phyloP scores from a whole-genome alignment of 768 basidiomycete species.

The Boletales sp. region DNA sequence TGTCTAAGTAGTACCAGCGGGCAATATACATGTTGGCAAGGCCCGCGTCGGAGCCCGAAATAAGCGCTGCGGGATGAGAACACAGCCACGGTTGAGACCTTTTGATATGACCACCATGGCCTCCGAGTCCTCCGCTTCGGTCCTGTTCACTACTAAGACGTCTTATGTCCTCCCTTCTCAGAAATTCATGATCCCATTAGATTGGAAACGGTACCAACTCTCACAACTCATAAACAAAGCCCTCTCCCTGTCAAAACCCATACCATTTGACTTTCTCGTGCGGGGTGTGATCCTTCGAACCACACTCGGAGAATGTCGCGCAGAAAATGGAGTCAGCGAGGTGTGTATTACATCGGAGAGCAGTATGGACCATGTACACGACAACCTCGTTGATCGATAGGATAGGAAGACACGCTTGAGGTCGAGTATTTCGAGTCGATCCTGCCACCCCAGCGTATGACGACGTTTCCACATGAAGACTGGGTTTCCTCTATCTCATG shows the following conservation, averaged over 20 bases:
- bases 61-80: no score
- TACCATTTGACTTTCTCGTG: conserved; percentile 93
- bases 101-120: not conserved
- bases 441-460: conserved; percentile 79
- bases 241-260: conserved; percentile 61
- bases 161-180: conserved; percentile 42
- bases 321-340: conserved; percentile 67
- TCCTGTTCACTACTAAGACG: conserved; percentile 18
- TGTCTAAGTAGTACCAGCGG: no score
- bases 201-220: conserved; percentile 94
- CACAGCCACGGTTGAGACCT: no score
- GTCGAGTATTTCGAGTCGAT: conserved; percentile 91
- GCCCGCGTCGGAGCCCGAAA: no score
- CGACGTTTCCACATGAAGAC: conserved; percentile 81
- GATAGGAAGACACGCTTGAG: conserved; percentile 83
- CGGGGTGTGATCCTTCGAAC: conserved; percentile 75
- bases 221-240: conserved; percentile 97
- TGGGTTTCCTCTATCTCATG: conserved; percentile 88
- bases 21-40: no score
- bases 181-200: conserved; percentile 87
- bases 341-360: conserved; percentile 29
- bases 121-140: conserved; percentile 11
- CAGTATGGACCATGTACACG: not conserved
- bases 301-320: conserved; percentile 71
- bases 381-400: conserved; percentile 9